Evolutionary conservation across 1,139 yeast species (phyloP).

Genomic region (Saccharomyces hybrid): DNA sequence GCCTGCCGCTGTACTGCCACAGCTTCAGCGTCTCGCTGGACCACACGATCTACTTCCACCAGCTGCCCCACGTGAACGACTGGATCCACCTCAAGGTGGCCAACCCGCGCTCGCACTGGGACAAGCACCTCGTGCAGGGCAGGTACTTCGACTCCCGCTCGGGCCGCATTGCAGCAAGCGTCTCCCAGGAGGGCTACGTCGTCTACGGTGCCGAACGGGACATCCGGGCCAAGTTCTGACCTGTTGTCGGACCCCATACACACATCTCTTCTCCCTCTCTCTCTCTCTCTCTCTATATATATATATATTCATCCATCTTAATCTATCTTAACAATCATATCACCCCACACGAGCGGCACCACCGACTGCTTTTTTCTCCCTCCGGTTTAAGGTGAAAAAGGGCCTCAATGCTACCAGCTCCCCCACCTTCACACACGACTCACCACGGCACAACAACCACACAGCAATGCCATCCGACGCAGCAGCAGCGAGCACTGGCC

Average conservation of each 20-base stretch:
- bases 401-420: not conserved
- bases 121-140: constrained; percentile 51
- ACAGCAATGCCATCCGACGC: not conserved
- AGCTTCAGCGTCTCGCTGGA: constrained; percentile 55
- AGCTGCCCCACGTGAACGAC: constrained; percentile 42
- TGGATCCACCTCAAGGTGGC: constrained; percentile 49
- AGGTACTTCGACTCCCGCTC: constrained; percentile 44
- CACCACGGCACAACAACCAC: not conserved
- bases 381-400: not conserved
- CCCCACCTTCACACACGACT: too few species aligned
- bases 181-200: constrained; percentile 60
- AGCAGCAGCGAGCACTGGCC: constrained; percentile 43
- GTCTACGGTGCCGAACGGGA: constrained; percentile 20
- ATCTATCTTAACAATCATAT: not conserved
- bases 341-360: not conserved
- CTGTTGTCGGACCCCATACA: not conserved
- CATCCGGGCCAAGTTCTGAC: constrained; percentile 16
- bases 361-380: not conserved
- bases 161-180: constrained; percentile 53
- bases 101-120: constrained; percentile 46
- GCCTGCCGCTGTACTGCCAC: constrained; percentile 37
- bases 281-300: too few species aligned
- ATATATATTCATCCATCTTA: not conserved
- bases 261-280: too few species aligned
- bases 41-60: constrained; percentile 63